These are phyloP conservation scores for Hygrocybe coccinea DNA, from an alignment of 768 basidiomycete genomes.

Conservation along the genomic window DNA sequence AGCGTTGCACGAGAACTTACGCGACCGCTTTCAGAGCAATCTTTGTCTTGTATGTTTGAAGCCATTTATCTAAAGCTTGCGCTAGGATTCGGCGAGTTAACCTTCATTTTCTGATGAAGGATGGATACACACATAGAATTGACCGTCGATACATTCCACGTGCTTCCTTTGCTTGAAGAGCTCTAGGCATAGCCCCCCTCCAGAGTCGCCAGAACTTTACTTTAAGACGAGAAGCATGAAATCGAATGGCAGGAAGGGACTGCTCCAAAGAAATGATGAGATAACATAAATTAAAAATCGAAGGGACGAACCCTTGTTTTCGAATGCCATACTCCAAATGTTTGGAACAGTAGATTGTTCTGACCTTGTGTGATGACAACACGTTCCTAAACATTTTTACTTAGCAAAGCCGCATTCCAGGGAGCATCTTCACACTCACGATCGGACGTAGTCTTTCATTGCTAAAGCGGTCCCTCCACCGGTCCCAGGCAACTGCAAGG, in stretches of 20 bases:
- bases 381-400: constrained; percentile 43
- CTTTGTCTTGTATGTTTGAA: constrained; percentile 62
- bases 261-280: constrained; percentile 24
- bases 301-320: constrained; percentile 59
- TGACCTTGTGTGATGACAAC: constrained; percentile 54
- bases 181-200: constrained; percentile 67
- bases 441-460: constrained; percentile 61
- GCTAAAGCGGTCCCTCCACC: constrained; percentile 70
- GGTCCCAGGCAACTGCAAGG: constrained; percentile 64
- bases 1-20: constrained; percentile 44
- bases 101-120: constrained; percentile 10
- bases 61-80: constrained; percentile 59
- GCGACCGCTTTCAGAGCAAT: constrained; percentile 75
- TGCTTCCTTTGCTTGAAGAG: constrained; percentile 59
- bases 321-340: constrained; percentile 70
- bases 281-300: neutral
- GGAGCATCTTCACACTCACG: constrained; percentile 35
- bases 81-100: constrained; percentile 30
- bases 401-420: neutral
- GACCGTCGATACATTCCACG: constrained; percentile 52
- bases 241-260: constrained; percentile 77
- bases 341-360: constrained; percentile 56
- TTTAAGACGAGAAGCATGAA: constrained; percentile 60
- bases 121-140: constrained; percentile 50
- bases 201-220: constrained; percentile 59